Evolutionary conservation across 1,139 yeast genomes (phyloP).

Genomic region (Suhomyces choctaworum): DNA sequence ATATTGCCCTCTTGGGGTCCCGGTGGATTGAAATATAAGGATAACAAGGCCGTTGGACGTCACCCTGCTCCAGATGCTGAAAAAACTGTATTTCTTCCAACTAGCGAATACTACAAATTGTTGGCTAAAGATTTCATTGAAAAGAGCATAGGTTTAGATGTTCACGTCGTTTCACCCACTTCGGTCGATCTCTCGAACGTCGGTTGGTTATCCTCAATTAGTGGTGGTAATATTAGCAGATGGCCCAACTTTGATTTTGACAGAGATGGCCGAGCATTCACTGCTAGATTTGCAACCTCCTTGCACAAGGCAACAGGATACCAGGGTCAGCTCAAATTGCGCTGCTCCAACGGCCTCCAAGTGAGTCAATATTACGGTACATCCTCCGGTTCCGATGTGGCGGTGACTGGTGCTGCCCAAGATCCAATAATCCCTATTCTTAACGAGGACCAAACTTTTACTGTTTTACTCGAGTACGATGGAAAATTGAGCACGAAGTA

Average conservation of each 20-base stretch:
- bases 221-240: constrained; percentile 71
- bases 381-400: constrained; percentile 29
- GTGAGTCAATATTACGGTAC: constrained; percentile 75
- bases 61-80: constrained; percentile 54
- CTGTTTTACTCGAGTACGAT: constrained; percentile 74
- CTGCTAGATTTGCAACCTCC: constrained; percentile 56
- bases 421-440: constrained; percentile 77
- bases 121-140: constrained; percentile 59
- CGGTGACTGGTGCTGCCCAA: constrained; percentile 31
- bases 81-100: constrained; percentile 54
- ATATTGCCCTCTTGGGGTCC: constrained; percentile 82
- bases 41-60: constrained; percentile 37
- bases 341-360: constrained; percentile 88
- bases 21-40: constrained; percentile 67
- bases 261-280: constrained; percentile 68
- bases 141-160: constrained; percentile 71
- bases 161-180: constrained; percentile 66
- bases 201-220: constrained; percentile 62
- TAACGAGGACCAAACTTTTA: constrained; percentile 64
- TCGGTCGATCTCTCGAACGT: constrained; percentile 75
- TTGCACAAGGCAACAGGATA: constrained; percentile 58
- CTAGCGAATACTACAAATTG: constrained; percentile 60
- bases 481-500: constrained; percentile 68
- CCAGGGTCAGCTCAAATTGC: constrained; percentile 79
- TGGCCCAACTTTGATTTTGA: constrained; percentile 70